Base-by-base conservation (phyloP, 345 rosid species). In the Geranium rotundifolium region DNA sequence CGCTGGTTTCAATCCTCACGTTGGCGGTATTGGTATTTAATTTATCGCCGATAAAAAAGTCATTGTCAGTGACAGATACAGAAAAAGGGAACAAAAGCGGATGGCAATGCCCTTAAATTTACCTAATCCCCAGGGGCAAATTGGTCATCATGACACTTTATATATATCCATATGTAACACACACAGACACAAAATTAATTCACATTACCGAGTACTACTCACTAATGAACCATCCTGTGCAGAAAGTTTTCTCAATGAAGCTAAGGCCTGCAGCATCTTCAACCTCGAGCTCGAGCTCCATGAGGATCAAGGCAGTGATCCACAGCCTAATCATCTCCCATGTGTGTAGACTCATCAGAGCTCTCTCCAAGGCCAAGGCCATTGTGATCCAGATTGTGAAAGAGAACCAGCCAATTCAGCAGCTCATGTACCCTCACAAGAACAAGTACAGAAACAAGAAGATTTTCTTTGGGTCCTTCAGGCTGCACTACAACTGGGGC, bases 401-500 rank as follows among this genome's bases (percentile, higher is more conserved):
- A 46, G 52, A 46, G 52, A 46, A 46, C 52, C 52, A 46, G 52
- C 52, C 52, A 9, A 46, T 46, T 12, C 52, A 46, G 16, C 34
- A 75, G 71, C 69, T 72, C 63, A 60, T 80, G 58, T 73, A 62
- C 77, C 76, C 79, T 62, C 54, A 73, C 19, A 84, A 72, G 68
- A 79, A 76, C 59, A 77, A 63, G 66, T 76, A 79, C 41, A 84
- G 63, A 63, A 76, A 62, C 39, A 71, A 62, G 57, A 71, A 79
- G 67, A 69, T 87, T 34, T 75, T 83, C 63, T 80, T 87, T 29
- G 98, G 98, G 2, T 91, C 97, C 0, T 91, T 88, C 62, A 78
- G 97, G 72, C 77, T 91, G 49, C 95, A 91, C 73, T 91, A 91
- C 67, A 91, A 91, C 74, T 91, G 95, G 88, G 83, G 95, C 73